These are phyloP conservation scores for Globisporangium heterothallicum DNA, from an alignment of 352 stramenopile genomes.

Conservation along the genomic window DNA sequence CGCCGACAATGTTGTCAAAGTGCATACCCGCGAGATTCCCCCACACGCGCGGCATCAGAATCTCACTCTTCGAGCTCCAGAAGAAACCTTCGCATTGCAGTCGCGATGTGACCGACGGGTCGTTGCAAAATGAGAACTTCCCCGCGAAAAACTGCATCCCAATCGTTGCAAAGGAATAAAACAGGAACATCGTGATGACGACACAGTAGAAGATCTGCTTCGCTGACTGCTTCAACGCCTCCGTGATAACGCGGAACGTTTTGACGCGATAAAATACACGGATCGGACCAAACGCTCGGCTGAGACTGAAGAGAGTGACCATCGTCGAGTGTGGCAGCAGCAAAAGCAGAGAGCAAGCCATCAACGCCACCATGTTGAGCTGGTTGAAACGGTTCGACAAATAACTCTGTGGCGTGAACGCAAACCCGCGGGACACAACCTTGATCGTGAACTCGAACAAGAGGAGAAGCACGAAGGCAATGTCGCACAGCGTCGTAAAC, in stretches of 20 bases:
- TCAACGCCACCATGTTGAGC: conserved; percentile 77
- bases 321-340: conserved; percentile 72
- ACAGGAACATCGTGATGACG: conserved; percentile 70
- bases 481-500: conserved; percentile 66
- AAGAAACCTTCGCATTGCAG: conserved; percentile 65
- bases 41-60: conserved; percentile 76
- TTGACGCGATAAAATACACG: conserved; percentile 84
- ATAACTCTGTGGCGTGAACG: conserved; percentile 79
- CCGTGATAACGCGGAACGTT: conserved; percentile 81
- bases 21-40: conserved; percentile 69
- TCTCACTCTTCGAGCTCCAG: conserved; percentile 34
- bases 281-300: conserved; percentile 73
- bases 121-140: conserved; percentile 78
- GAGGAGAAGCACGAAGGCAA: conserved; percentile 65
- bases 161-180: conserved; percentile 82
- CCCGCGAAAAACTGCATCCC: conserved; percentile 83
- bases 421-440: conserved; percentile 68
- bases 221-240: conserved; percentile 68
- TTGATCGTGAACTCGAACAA: conserved; percentile 85
- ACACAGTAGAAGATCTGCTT: conserved; percentile 81
- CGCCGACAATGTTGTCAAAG: conserved; percentile 79
- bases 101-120: conserved; percentile 39
- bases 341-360: conserved; percentile 68
- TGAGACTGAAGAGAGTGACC: conserved; percentile 67
- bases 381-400: conserved; percentile 81